phyloP scores from a whole-genome alignment of 805 yeast genomes.

The Lachancea kluyveri region DNA sequence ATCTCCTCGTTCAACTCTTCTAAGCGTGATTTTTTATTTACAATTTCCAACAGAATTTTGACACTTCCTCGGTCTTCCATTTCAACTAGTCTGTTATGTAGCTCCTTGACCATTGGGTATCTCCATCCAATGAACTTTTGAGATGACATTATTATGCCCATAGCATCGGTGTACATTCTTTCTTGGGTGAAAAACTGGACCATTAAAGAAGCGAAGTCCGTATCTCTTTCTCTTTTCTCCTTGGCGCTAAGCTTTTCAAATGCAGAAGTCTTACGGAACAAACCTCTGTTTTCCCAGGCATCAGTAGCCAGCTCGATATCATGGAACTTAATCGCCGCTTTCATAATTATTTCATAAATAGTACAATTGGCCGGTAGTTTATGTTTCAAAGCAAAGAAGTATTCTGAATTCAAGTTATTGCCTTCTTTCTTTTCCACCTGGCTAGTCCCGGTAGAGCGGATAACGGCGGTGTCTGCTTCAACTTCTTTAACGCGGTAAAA shows the following conservation, averaged over 20 bases:
- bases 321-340: conserved; percentile 55
- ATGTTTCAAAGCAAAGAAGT: conserved; percentile 19
- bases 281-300: conserved; percentile 78
- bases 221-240: conserved; percentile 17
- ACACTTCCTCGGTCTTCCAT: conserved; percentile 39
- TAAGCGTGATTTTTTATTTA: conserved; percentile 24
- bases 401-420: not conserved
- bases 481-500: too few species aligned
- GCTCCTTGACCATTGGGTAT: conserved; percentile 37
- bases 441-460: too few species aligned
- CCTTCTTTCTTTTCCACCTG: too few species aligned
- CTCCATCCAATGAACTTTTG: conserved; percentile 68
- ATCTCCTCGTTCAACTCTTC: conserved; percentile 16
- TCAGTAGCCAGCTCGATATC: conserved; percentile 53
- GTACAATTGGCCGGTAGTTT: conserved; percentile 39
- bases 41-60: conserved; percentile 26
- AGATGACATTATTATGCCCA: conserved; percentile 60
- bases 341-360: conserved; percentile 54
- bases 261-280: conserved; percentile 46
- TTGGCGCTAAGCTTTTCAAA: conserved; percentile 54
- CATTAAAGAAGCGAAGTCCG: conserved; percentile 63
- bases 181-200: conserved; percentile 50
- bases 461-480: too few species aligned
- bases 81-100: conserved; percentile 35
- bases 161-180: conserved; percentile 60